A percentile compares a stretch with the other conserved stretches of the same genome.
phyloP scores from a whole-genome alignment of 2,329 filamentous ascomycete species.

The Trichoderma endophyticum region DNA sequence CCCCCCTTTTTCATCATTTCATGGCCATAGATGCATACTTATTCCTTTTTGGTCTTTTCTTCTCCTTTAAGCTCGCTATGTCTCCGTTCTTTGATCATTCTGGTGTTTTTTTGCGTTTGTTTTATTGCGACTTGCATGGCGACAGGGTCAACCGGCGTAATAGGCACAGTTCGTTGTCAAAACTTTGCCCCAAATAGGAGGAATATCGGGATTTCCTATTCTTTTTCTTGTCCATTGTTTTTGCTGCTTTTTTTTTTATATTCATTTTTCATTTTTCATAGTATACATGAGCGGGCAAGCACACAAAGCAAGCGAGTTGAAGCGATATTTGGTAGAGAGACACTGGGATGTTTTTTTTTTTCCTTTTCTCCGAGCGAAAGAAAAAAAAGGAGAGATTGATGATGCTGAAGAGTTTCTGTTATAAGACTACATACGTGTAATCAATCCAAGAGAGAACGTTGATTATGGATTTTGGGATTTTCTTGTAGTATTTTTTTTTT shows the following conservation, averaged over 20 bases:
- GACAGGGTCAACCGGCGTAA: constrained; percentile 3
- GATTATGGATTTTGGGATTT: background rate
- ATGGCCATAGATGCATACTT: background rate
- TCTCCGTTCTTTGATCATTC: background rate
- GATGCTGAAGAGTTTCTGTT: background rate
- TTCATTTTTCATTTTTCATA: background rate
- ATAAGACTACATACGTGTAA: background rate
- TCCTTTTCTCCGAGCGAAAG: background rate
- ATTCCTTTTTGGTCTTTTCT: background rate
- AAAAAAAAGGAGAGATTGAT: background rate
- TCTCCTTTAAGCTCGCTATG: background rate
- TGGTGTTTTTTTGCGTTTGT: background rate
- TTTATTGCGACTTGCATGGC: background rate
- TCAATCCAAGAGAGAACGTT: background rate
- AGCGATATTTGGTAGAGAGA: background rate
- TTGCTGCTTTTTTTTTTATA: background rate
- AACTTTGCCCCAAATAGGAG: background rate
- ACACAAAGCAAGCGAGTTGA: background rate
- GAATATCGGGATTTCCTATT: background rate
- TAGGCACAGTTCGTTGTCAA: background rate
- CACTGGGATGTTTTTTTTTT: background rate
- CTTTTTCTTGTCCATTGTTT: background rate
- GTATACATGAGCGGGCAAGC: background rate
- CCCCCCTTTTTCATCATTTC: background rate
- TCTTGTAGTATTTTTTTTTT: background rate